A percentile compares a stretch with the other conserved stretches of the same genome.
Conservation (phyloP, 2,329 filamentous ascomycete genomes). For the Pyricularia sp. region DNA sequence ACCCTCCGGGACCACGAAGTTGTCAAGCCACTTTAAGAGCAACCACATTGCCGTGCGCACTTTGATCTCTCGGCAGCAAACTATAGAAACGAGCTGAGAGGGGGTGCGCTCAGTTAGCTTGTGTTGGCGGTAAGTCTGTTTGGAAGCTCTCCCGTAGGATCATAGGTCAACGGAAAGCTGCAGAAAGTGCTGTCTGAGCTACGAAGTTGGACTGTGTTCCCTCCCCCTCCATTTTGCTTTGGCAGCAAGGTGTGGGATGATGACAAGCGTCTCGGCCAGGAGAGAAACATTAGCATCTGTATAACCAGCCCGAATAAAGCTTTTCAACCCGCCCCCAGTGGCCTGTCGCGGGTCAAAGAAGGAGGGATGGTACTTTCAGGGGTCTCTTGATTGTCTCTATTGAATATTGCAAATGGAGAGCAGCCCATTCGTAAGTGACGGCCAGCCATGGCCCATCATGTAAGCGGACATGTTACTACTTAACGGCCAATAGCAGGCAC, state of each 20-base stretch:
- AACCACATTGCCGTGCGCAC: background rate
- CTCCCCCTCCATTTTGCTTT: background rate
- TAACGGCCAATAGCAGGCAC: background rate
- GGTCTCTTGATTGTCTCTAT: background rate
- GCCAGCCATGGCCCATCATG: background rate
- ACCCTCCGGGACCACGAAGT: background rate
- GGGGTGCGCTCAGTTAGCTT: background rate
- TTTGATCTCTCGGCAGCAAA: background rate
- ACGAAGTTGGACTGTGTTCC: background rate
- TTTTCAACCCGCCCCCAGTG: background rate
- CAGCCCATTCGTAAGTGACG: background rate
- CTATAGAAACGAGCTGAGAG: background rate
- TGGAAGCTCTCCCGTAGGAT: background rate
- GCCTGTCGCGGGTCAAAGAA: background rate
- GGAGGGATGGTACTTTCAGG: background rate
- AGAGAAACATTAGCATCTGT: background rate
- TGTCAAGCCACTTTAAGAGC: background rate
- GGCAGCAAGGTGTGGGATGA: background rate
- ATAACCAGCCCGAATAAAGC: background rate
- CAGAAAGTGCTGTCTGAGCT: background rate
- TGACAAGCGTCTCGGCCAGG: background rate
- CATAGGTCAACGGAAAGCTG: background rate
- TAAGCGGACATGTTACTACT: background rate
- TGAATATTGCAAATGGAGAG: background rate
- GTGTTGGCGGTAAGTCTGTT: background rate